Evolutionary conservation across 805 yeast species (phyloP).

Genomic region (Yarrowia sp.): DNA sequence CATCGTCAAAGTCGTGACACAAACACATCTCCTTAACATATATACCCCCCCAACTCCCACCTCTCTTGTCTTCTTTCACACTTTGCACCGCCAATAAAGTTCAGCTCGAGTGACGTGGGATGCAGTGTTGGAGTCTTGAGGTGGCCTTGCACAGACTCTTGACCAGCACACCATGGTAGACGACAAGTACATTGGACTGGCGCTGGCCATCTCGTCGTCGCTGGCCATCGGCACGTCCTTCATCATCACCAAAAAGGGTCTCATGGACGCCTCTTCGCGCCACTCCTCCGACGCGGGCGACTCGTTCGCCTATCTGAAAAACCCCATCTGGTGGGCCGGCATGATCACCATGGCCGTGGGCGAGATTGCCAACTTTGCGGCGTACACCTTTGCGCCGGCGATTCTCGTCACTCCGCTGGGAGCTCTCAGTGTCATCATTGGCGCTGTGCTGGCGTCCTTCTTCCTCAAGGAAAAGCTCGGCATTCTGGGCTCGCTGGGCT

Average conservation of each 20-base stretch:
- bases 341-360: conserved; percentile 89
- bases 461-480: conserved; percentile 88
- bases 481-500: conserved; percentile 86
- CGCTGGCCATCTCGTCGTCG: conserved; percentile 84
- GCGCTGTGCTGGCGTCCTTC: conserved; percentile 86
- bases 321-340: conserved; percentile 95
- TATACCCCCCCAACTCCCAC: too few relatives aligned
- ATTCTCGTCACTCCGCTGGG: conserved; percentile 91
- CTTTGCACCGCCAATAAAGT: neutral
- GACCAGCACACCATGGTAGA: conserved; percentile 52
- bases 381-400: conserved; percentile 94
- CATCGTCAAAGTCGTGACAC: too few relatives aligned
- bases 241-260: conserved; percentile 86
- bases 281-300: conserved; percentile 68
- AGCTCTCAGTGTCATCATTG: conserved; percentile 87
- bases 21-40: too few relatives aligned
- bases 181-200: conserved; percentile 88
- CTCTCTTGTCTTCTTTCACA: too few relatives aligned
- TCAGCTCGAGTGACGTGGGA: conserved; percentile 12
- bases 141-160: too few relatives aligned
- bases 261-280: conserved; percentile 68
- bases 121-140: neutral
- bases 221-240: conserved; percentile 90
- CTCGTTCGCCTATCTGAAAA: conserved; percentile 77
- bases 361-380: conserved; percentile 91